Percentiles rank a stretch among this genome's conserved stretches.
phyloP scores from a whole-genome alignment of 257 asterid genomes.

The Plantago ovata region DNA sequence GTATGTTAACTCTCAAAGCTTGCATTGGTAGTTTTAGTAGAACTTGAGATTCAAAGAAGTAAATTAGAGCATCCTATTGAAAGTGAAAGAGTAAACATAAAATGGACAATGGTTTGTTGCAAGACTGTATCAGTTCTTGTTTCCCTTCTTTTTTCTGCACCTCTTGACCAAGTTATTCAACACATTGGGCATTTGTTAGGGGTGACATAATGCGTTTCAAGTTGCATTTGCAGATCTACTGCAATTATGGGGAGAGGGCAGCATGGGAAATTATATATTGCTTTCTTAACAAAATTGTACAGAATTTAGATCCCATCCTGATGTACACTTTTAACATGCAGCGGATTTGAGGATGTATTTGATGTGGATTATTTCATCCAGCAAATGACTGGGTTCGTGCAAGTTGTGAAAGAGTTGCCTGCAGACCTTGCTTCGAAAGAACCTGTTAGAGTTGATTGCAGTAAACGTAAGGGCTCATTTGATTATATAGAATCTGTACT shows the following conservation, averaged over 20 bases:
- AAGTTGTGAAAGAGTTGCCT: slow-evolving; percentile 80
- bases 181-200: neutral
- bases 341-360: slow-evolving; percentile 86
- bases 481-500: slow-evolving; percentile 85
- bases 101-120: too few relatives aligned
- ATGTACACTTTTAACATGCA: slow-evolving; percentile 30
- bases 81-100: too few relatives aligned
- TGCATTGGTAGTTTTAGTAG: neutral
- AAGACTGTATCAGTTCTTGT: too few relatives aligned
- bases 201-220: neutral
- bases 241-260: neutral
- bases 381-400: slow-evolving; percentile 70
- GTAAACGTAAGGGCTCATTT: slow-evolving; percentile 90
- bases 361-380: slow-evolving; percentile 86
- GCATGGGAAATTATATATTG: slow-evolving; percentile 11
- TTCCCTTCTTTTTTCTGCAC: too few relatives aligned
- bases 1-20: slow-evolving; percentile 1
- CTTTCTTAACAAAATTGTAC: slow-evolving; percentile 5
- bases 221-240: neutral
- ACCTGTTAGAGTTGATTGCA: slow-evolving; percentile 89
- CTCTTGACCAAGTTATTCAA: too few relatives aligned
- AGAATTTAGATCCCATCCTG: slow-evolving; percentile 12
- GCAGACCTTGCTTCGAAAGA: slow-evolving; percentile 76
- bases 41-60: neutral
- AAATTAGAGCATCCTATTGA: too few relatives aligned